A percentile compares a stretch with the other conserved stretches of the same genome.
Evolutionary conservation across 805 yeast species (phyloP).

Genomic region (Danielozyma ontarioensis): DNA sequence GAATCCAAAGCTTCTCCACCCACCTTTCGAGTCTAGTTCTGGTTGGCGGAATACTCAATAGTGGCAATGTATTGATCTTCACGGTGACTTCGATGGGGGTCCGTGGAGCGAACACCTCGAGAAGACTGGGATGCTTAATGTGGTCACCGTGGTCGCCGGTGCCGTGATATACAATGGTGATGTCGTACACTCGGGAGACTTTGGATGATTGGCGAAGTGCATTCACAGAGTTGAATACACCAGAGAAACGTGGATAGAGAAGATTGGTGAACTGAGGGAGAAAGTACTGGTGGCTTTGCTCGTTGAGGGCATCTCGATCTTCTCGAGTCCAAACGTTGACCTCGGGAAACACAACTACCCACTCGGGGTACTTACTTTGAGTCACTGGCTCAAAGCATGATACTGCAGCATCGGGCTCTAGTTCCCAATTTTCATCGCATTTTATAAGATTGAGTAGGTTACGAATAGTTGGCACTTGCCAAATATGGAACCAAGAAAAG

Average conservation of each 20-base stretch:
- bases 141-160: not conserved
- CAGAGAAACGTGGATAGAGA: constrained; percentile 73
- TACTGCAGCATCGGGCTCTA: constrained; percentile 34
- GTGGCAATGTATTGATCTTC: constrained; percentile 42
- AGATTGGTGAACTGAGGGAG: constrained; percentile 58
- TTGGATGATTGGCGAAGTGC: constrained; percentile 32
- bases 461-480: constrained; percentile 55
- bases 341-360: constrained; percentile 82
- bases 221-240: constrained; percentile 46
- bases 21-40: constrained; percentile 61
- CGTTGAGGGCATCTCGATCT: constrained; percentile 44
- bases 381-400: constrained; percentile 31
- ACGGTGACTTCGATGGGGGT: constrained; percentile 36
- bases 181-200: constrained; percentile 48
- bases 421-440: constrained; percentile 69
- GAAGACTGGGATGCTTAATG: constrained; percentile 21
- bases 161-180: constrained; percentile 43
- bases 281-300: constrained; percentile 50
- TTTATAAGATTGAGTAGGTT: constrained; percentile 43
- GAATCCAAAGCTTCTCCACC: constrained; percentile 70
- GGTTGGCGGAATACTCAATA: constrained; percentile 47
- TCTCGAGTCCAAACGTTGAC: constrained; percentile 63
- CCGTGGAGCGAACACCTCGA: constrained; percentile 24
- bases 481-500: constrained; percentile 65
- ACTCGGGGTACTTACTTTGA: constrained; percentile 39